Evolutionary conservation across 352 stramenopile genomes (phyloP).

Genomic region (Phytopythium cucurbitacearum): DNA sequence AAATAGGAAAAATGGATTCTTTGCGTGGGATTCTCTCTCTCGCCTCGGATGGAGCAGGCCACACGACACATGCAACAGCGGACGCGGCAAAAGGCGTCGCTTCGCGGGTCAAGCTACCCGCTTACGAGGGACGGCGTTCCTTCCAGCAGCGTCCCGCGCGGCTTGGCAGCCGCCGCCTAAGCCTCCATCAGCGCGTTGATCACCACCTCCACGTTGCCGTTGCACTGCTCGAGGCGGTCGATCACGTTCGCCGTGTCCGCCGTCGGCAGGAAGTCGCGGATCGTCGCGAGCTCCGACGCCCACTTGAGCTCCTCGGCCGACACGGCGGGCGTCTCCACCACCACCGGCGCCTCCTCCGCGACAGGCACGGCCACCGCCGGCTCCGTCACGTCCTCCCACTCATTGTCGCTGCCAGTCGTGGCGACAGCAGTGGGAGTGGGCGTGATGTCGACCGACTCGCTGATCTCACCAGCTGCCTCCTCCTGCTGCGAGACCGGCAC

Average conservation of each 20-base stretch:
- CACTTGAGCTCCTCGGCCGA: conserved; percentile 80
- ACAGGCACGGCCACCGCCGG: conserved; percentile 20
- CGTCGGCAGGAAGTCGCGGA: conserved; percentile 72
- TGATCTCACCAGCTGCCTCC: conserved; percentile 21
- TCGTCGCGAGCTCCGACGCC: conserved; percentile 57
- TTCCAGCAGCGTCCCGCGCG: background rate
- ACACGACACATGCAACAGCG: too few species aligned
- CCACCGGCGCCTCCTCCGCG: conserved; percentile 32
- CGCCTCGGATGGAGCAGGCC: background rate
- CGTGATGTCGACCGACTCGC: conserved; percentile 22
- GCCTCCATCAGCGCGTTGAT: conserved; percentile 81
- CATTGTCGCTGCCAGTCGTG: conserved; percentile 35
- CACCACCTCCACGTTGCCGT: conserved; percentile 80
- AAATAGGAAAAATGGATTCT: conserved; percentile 2
- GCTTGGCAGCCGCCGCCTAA: conserved; percentile 23
- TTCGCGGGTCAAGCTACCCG: background rate
- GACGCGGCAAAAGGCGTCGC: too few species aligned
- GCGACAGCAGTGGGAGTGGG: conserved; percentile 7
- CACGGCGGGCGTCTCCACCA: conserved; percentile 26
- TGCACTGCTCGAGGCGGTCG: conserved; percentile 70
- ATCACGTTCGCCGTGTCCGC: conserved; percentile 42
- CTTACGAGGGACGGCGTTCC: background rate
- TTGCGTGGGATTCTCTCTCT: background rate
- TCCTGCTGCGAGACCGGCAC: conserved; percentile 13
- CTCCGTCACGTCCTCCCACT: conserved; percentile 67